These are phyloP conservation scores for Erigeron philadelphicus DNA, from an alignment of 140 eudicot genomes.

Conservation along the genomic window DNA sequence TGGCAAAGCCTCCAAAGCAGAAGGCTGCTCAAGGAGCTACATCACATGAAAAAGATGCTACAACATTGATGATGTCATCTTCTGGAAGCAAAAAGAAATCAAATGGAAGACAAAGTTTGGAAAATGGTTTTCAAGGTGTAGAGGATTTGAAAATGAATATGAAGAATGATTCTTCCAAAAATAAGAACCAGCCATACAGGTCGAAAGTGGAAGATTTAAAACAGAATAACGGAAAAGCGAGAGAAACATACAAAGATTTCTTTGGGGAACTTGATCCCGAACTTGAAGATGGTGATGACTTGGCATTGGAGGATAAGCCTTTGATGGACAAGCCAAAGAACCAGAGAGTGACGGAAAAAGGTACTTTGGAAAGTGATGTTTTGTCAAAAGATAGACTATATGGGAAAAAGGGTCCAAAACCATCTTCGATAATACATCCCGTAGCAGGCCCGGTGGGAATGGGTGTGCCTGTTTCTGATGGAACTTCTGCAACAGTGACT, in stretches of 20 bases:
- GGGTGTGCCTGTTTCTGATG: slow-evolving; percentile 44
- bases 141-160: slow-evolving; percentile 28
- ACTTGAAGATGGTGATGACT: slow-evolving; percentile 40
- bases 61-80: slow-evolving; percentile 37
- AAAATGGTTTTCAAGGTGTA: slow-evolving; percentile 31
- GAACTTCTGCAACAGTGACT: slow-evolving; percentile 39
- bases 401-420: slow-evolving; percentile 36
- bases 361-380: slow-evolving; percentile 27
- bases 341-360: slow-evolving; percentile 35
- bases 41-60: slow-evolving; percentile 43
- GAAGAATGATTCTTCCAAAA: slow-evolving; percentile 41
- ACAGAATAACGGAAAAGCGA: slow-evolving; percentile 39
- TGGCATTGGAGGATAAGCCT: slow-evolving; percentile 46
- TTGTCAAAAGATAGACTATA: slow-evolving; percentile 37
- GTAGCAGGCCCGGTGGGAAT: slow-evolving; percentile 36
- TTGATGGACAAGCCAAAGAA: slow-evolving; percentile 34
- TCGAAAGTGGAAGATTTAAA: slow-evolving; percentile 33
- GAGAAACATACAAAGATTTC: slow-evolving; percentile 62
- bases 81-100: slow-evolving; percentile 52
- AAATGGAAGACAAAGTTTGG: slow-evolving; percentile 41
- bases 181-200: slow-evolving; percentile 28
- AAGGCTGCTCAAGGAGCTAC: slow-evolving; percentile 38
- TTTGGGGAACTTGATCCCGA: slow-evolving; percentile 81
- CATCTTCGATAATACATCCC: slow-evolving; percentile 31
- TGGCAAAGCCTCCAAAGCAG: slow-evolving; percentile 34